phyloP scores from a whole-genome alignment of 768 basidiomycete genomes.

The Leccinum boreale region DNA sequence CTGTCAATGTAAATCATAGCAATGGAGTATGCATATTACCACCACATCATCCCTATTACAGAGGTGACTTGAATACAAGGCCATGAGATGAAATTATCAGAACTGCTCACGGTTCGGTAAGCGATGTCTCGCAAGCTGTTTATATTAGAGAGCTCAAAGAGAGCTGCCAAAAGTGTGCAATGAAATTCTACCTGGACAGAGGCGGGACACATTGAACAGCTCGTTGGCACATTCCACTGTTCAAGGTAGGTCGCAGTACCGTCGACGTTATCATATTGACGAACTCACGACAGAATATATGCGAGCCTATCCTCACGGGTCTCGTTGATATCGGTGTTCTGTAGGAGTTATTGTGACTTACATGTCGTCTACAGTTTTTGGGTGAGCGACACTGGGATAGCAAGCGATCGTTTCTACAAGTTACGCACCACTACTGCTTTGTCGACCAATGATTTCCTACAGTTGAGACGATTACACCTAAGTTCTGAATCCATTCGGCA shows the following conservation, averaged over 20 bases:
- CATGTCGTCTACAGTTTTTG: slow-evolving; percentile 48
- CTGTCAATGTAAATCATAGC: slow-evolving; percentile 1
- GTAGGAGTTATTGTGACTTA: slow-evolving; percentile 26
- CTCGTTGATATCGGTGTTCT: not conserved
- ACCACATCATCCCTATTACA: slow-evolving; percentile 51
- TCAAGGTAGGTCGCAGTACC: not conserved
- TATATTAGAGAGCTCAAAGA: slow-evolving; percentile 5
- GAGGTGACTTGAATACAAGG: not conserved
- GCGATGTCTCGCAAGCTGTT: slow-evolving; percentile 74
- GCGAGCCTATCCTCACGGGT: slow-evolving; percentile 54
- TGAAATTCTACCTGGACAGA: slow-evolving; percentile 65
- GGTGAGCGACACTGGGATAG: not conserved
- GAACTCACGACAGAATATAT: slow-evolving; percentile 75
- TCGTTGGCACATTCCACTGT: slow-evolving; percentile 84
- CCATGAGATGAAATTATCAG: not conserved
- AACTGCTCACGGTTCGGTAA: slow-evolving; percentile 68
- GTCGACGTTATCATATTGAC: not conserved
- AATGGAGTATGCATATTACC: slow-evolving; percentile 32
- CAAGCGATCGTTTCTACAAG: not conserved
- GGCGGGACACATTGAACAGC: slow-evolving; percentile 68
- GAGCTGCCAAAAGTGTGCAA: not conserved
- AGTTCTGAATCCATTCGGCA: slow-evolving; percentile 67
- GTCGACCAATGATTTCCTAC: slow-evolving; percentile 62
- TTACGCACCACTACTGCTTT: slow-evolving; percentile 81
- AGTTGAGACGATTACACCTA: slow-evolving; percentile 77